Conservation (phyloP, 148 eudicot species). For the Chenopodium suecicum region DNA sequence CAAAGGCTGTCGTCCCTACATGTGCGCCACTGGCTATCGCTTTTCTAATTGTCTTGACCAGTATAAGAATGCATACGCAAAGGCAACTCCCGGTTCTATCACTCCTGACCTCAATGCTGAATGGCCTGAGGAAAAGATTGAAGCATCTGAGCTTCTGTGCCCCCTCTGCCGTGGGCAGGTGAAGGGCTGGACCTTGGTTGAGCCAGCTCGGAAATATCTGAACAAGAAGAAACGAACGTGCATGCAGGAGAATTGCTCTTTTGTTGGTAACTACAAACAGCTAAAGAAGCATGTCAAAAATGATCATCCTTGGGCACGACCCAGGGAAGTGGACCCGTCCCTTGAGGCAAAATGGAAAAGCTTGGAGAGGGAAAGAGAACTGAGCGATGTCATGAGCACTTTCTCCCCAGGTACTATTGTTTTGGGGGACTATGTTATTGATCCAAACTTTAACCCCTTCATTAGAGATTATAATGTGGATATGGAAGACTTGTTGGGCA, state of each 20-base stretch:
- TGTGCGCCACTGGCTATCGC: slow-evolving; percentile 56
- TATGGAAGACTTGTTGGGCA: slow-evolving; percentile 41
- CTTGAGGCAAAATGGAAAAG: slow-evolving; percentile 75
- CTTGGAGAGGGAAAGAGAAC: slow-evolving; percentile 63
- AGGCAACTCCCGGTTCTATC: slow-evolving; percentile 31
- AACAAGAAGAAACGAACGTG: slow-evolving; percentile 64
- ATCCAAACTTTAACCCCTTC: slow-evolving; percentile 38
- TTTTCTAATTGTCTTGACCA: slow-evolving; percentile 58
- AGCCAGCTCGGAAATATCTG: slow-evolving; percentile 58
- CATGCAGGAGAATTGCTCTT: slow-evolving; percentile 69
- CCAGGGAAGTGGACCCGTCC: slow-evolving; percentile 75
- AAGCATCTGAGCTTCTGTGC: slow-evolving; percentile 57
- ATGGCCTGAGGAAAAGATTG: slow-evolving; percentile 29
- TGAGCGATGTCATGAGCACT: slow-evolving; percentile 69
- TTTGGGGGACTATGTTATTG: slow-evolving; percentile 77
- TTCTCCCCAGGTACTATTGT: slow-evolving; percentile 69
- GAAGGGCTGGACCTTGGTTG: slow-evolving; percentile 83
- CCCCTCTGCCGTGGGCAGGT: slow-evolving; percentile 93
- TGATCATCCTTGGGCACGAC: slow-evolving; percentile 62
- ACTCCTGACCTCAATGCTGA: slow-evolving; percentile 19
- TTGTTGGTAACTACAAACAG: slow-evolving; percentile 65
- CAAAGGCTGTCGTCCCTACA: slow-evolving; percentile 66
- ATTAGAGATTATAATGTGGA: slow-evolving; percentile 33
- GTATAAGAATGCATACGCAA: slow-evolving; percentile 51
- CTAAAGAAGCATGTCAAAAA: slow-evolving; percentile 67